Evolutionary conservation across 2,329 filamentous ascomycete genomes (phyloP).

Genomic region (Xylaria sp.): DNA sequence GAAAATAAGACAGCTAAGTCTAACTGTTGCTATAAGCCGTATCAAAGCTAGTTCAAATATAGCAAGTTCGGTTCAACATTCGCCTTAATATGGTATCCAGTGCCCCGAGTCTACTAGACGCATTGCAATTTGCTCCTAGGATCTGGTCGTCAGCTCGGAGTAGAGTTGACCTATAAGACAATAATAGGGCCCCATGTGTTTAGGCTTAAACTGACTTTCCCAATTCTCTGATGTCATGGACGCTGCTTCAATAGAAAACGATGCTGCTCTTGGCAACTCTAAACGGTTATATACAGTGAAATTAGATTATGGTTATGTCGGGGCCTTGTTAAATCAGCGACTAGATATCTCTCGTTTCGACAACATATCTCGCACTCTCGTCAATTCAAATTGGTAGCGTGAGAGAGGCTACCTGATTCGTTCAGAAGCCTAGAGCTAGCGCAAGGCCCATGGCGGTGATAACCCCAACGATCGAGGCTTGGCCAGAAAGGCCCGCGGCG

Average conservation of each 20-base stretch:
- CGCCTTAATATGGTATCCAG: no score
- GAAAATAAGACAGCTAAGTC: not conserved
- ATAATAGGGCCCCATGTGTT: not conserved
- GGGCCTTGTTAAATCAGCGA: not conserved
- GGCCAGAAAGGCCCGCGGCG: slow-evolving; percentile 21
- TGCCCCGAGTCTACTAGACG: no score
- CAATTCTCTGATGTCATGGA: slow-evolving; percentile 11
- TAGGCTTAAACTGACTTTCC: not conserved
- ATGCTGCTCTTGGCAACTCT: not conserved
- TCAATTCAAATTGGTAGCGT: not conserved
- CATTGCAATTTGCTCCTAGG: not conserved
- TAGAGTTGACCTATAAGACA: not conserved
- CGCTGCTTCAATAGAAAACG: slow-evolving; percentile 6
- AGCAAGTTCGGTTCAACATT: not conserved
- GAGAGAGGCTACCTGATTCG: not conserved
- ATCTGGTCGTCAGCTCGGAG: not conserved
- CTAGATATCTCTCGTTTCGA: not conserved
- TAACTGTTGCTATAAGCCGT: not conserved
- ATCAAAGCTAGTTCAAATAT: not conserved
- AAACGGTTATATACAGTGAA: slow-evolving; percentile 10
- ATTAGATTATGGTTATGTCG: slow-evolving; percentile 7
- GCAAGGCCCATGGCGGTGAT: slow-evolving; percentile 36
- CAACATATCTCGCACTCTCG: not conserved
- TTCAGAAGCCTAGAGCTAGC: slow-evolving; percentile 35
- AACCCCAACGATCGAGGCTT: slow-evolving; percentile 35